phyloP scores from a whole-genome alignment of 2,329 filamentous ascomycete genomes.

The Paramyrothecium sp. region DNA sequence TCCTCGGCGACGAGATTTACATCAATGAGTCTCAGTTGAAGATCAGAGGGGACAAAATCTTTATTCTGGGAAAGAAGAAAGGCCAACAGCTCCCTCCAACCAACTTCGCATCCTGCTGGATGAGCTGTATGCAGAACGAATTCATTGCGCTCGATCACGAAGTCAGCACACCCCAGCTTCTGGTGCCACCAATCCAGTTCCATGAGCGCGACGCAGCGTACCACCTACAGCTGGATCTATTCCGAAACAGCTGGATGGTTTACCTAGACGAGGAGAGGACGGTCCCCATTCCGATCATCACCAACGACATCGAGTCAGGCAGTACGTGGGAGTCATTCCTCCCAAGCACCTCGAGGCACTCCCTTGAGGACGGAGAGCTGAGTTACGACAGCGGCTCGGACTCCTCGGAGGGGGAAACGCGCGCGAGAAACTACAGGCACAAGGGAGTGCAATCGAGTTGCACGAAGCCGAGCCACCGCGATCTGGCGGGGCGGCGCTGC shows the following conservation, averaged over 20 bases:
- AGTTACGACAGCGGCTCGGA: too few relatives aligned
- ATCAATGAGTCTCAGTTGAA: not conserved
- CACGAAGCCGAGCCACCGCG: too few relatives aligned
- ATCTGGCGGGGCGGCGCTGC: too few relatives aligned
- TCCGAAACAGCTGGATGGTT: slow-evolving; percentile 2
- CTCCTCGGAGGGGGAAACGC: too few relatives aligned
- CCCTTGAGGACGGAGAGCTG: too few relatives aligned
- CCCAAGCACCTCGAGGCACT: too few relatives aligned
- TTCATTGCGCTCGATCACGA: not conserved
- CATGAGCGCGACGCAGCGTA: not conserved
- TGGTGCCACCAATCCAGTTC: slow-evolving; percentile 1
- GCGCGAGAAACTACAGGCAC: too few relatives aligned
- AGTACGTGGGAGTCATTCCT: too few relatives aligned
- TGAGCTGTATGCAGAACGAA: not conserved
- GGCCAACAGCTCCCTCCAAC: not conserved
- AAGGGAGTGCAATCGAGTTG: too few relatives aligned
- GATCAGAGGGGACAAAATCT: not conserved
- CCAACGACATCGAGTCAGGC: not conserved
- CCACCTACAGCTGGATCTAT: not conserved
- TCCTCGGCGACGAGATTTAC: not conserved
- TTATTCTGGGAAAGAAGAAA: not conserved
- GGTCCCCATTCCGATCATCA: not conserved
- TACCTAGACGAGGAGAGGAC: not conserved
- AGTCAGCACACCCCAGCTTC: not conserved
- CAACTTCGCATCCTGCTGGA: slow-evolving; percentile 2